Conservation (phyloP, 495 filamentous ascomycete species). For the Apodospora peruviana region DNA sequence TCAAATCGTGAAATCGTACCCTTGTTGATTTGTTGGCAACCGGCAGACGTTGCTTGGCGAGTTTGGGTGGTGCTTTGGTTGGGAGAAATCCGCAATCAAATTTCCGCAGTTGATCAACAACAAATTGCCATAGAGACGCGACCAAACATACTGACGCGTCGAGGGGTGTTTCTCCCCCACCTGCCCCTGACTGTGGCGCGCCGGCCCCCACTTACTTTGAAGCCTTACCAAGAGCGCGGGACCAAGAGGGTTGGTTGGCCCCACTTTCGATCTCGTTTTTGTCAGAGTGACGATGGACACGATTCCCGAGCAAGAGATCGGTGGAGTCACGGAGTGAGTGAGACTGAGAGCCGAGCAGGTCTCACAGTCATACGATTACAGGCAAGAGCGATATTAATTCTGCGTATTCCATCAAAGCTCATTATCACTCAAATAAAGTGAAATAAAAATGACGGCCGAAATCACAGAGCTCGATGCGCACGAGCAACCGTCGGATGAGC, state of each 20-base stretch:
- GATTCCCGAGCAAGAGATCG: too few species aligned
- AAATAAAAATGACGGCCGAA: slow-evolving; percentile 29
- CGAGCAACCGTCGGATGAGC: slow-evolving; percentile 59
- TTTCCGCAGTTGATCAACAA: slow-evolving; percentile 21
- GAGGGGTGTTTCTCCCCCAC: background rate
- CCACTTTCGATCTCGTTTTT: too few species aligned
- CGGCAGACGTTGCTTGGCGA: background rate
- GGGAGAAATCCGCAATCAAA: slow-evolving; percentile 16
- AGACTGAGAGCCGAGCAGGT: too few species aligned
- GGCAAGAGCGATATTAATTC: too few species aligned
- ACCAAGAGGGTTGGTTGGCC: too few species aligned
- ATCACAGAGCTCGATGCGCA: slow-evolving; percentile 58
- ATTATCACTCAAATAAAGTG: too few species aligned
- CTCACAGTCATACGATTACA: too few species aligned
- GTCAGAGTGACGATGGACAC: too few species aligned
- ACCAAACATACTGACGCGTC: slow-evolving; percentile 18
- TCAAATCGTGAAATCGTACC: too few species aligned
- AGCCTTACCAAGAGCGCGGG: too few species aligned
- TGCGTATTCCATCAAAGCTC: too few species aligned
- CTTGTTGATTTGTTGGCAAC: background rate
- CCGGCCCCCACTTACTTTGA: background rate
- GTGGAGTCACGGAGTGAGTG: too few species aligned
- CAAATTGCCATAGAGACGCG: slow-evolving; percentile 14
- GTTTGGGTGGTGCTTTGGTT: background rate
- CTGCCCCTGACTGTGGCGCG: slow-evolving; percentile 9